phyloP scores from a whole-genome alignment of 1,284 basidiomycete species.

The Veloboletus limbatus region DNA sequence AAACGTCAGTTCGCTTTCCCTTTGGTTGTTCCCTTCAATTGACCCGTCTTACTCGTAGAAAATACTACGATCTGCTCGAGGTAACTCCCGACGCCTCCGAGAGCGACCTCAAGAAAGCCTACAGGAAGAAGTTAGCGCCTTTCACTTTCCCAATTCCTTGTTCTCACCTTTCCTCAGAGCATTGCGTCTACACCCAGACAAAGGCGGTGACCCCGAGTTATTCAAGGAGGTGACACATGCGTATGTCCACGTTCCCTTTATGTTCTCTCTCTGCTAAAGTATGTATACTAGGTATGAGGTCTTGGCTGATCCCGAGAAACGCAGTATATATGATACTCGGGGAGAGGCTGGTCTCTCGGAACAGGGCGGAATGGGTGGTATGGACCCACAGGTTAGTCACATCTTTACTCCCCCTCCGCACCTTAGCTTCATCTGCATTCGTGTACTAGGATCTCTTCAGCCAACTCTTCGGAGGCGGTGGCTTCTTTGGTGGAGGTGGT shows the following conservation, averaged over 20 bases:
- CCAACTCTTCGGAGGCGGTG: constrained; percentile 81
- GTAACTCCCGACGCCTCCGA: constrained; percentile 76
- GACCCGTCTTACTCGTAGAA: constrained; percentile 43
- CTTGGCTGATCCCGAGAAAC: constrained; percentile 86
- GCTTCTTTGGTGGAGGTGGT: constrained; percentile 53
- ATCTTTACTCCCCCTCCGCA: background rate
- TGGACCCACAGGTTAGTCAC: constrained; percentile 83
- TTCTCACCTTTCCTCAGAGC: constrained; percentile 52
- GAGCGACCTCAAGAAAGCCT: constrained; percentile 89
- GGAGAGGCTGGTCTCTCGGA: constrained; percentile 93
- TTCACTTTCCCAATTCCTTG: background rate
- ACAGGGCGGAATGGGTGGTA: constrained; percentile 88
- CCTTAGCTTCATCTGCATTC: constrained; percentile 2
- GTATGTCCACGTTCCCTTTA: constrained; percentile 55
- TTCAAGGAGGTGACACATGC: constrained; percentile 99
- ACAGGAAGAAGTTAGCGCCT: constrained; percentile 78
- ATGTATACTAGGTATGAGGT: constrained; percentile 76
- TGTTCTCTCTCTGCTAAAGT: constrained; percentile 7
- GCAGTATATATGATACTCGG: constrained; percentile 84
- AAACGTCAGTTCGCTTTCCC: constrained; percentile 51
- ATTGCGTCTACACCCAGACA: constrained; percentile 91
- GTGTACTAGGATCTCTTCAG: constrained; percentile 86
- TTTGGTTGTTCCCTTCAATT: constrained; percentile 4
- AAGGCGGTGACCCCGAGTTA: constrained; percentile 93
- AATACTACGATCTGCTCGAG: constrained; percentile 89